Conservation (phyloP, 2,329 filamentous ascomycete genomes). For the Ophiostoma triangulosporum region DNA sequence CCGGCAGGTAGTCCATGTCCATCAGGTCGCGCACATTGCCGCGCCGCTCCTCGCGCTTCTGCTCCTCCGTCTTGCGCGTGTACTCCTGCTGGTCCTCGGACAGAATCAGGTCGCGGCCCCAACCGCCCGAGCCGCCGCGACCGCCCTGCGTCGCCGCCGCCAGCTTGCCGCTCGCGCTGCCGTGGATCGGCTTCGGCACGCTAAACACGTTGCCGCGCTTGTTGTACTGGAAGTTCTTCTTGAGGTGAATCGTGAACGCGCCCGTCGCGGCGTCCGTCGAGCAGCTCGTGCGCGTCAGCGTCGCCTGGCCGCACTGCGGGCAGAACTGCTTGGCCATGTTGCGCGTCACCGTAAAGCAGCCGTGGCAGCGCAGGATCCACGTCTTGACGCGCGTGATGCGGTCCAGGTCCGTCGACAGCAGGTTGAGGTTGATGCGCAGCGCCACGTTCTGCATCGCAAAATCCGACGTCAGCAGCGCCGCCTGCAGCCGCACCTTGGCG, state of each 20-base stretch:
- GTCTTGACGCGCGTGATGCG: slow-evolving; percentile 77
- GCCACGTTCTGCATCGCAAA: slow-evolving; percentile 97
- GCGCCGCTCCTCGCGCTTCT: slow-evolving; percentile 35
- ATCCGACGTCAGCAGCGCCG: slow-evolving; percentile 86
- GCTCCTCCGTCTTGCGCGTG: slow-evolving; percentile 45
- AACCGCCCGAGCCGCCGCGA: slow-evolving; percentile 71
- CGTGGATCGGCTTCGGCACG: slow-evolving; percentile 78
- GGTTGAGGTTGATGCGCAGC: slow-evolving; percentile 72
- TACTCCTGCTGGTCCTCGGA: slow-evolving; percentile 95
- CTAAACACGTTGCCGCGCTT: slow-evolving; percentile 85
- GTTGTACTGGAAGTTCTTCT: slow-evolving; percentile 94
- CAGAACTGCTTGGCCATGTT: slow-evolving; percentile 89
- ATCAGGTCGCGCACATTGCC: slow-evolving; percentile 63
- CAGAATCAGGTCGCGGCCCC: slow-evolving; percentile 72
- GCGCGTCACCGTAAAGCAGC: slow-evolving; percentile 74
- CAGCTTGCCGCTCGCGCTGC: slow-evolving; percentile 64
- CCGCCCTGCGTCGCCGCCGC: slow-evolving; percentile 27
- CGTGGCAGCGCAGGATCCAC: slow-evolving; percentile 86
- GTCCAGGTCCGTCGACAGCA: slow-evolving; percentile 58
- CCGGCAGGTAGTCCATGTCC: slow-evolving; percentile 87
- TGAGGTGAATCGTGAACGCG: slow-evolving; percentile 73
- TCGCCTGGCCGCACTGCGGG: slow-evolving; percentile 75
- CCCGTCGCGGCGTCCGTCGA: slow-evolving; percentile 62
- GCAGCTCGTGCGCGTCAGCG: slow-evolving; percentile 73
- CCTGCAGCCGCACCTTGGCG: slow-evolving; percentile 47